Evolutionary conservation across 495 filamentous ascomycete genomes (phyloP).

Genomic region (Neurospora sp.): DNA sequence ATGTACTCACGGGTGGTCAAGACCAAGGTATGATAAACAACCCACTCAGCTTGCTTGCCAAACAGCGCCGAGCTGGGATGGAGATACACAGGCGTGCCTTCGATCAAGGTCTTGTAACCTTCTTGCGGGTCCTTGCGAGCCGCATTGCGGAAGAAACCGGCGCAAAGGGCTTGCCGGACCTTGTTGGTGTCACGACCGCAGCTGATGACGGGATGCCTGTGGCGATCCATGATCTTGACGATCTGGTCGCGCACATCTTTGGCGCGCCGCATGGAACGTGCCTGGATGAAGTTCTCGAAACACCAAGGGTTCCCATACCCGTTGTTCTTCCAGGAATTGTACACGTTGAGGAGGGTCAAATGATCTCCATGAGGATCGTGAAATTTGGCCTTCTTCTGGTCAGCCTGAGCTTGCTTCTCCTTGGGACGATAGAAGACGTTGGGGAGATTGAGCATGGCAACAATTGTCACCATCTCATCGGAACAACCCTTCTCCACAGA

Average conservation of each 20-base stretch:
- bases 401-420: conserved; percentile 90
- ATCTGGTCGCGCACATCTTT: conserved; percentile 91
- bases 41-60: conserved; percentile 90
- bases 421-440: conserved; percentile 91
- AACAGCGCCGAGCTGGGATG: conserved; percentile 87
- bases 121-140: conserved; percentile 93
- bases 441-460: conserved; percentile 82
- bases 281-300: conserved; percentile 96
- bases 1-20: conserved; percentile 97
- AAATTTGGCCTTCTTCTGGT: conserved; percentile 96
- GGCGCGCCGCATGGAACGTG: conserved; percentile 71
- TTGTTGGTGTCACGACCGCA: conserved; percentile 81
- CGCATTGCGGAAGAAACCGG: conserved; percentile 90
- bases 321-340: conserved; percentile 83
- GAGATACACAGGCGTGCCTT: conserved; percentile 89
- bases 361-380: conserved; percentile 94
- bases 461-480: conserved; percentile 88
- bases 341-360: conserved; percentile 89
- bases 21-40: conserved; percentile 82
- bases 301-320: conserved; percentile 85
- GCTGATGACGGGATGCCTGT: conserved; percentile 66
- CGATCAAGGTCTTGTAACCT: conserved; percentile 92
- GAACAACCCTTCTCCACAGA: conserved; percentile 81
- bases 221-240: conserved; percentile 83
- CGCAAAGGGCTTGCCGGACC: conserved; percentile 85